Base-by-base conservation (phyloP, 108 stramenopile species). In the Phaeodactylum tricornutum region DNA sequence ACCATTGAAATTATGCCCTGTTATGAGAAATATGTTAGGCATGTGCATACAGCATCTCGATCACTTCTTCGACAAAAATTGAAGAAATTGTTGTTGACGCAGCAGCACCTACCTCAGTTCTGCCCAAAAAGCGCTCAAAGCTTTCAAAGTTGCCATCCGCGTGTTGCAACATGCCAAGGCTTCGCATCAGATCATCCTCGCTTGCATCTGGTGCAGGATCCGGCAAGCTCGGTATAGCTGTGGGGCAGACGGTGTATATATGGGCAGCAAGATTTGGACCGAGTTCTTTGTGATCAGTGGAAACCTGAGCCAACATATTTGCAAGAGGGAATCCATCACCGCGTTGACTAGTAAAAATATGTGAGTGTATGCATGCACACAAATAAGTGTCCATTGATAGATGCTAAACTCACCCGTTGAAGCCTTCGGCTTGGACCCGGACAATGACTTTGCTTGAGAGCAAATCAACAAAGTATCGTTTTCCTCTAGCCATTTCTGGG, bases 311-410 rank as follows among this genome's bases (percentile, higher is more conserved):
- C 25, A 87, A 56, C 74, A 77, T 72, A 14, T 36, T 47, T 4
- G 84, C 89, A 50, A 92, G 41, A 0, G 89, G 89, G 53, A 84
- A 92, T 7, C 84, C 89, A 65, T 92, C 89, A 6, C 84, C 84
- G 6, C 82, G 72, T 16, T 74, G 64, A 11, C 62, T 45, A 29
- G n/a, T 4, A 34, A 54, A 47, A 29, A 34, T 7, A 5, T 31
- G n/a, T 45, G 8, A 45, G 24, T 45, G 23, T 21, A 21, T 11
- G 12, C n/a, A 21, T 21, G 4, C n/a, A 7, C 25, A 49, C 9
- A 30, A 43, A 44, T 11, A 12, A 54, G 36, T 37, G 15, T 11
- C 16, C 27, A 24, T 4, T 24, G 17, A 21, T 21, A 3, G 4
- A 5, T 4, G 23, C 11, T 26, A 11, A 15, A 54, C 51, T 3